Evolutionary conservation across 2,329 filamentous ascomycete genomes (phyloP).

Genomic region (Pestalotiopsis sp.): DNA sequence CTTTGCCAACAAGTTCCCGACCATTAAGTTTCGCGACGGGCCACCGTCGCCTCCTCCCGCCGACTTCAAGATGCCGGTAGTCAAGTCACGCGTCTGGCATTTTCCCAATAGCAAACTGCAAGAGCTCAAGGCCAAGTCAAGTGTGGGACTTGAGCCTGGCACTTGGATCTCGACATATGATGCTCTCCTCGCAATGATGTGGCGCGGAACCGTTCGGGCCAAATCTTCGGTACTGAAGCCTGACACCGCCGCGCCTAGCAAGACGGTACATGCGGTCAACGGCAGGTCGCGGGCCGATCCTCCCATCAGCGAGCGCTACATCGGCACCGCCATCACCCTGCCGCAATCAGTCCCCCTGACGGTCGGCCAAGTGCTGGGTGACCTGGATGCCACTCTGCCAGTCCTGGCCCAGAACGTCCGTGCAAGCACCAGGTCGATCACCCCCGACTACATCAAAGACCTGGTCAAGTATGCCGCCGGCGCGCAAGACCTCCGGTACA

Average conservation of each 20-base stretch:
- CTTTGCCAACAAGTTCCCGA: constrained; percentile 4
- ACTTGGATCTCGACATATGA: constrained; percentile 12
- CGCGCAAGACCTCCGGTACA: background rate
- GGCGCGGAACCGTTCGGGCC: constrained; percentile 6
- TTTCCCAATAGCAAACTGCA: constrained; percentile 11
- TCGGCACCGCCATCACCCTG: constrained; percentile 3
- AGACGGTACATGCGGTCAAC: constrained; percentile 10
- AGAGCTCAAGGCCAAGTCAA: background rate
- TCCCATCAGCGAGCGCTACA: background rate
- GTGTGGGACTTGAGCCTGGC: background rate
- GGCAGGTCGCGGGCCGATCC: background rate
- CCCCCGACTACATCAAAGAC: constrained; percentile 1
- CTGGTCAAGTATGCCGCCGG: constrained; percentile 9
- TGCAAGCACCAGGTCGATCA: background rate
- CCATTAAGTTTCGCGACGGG: constrained; percentile 6
- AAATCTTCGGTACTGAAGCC: constrained; percentile 9
- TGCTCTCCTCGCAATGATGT: constrained; percentile 9
- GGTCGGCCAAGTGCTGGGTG: background rate
- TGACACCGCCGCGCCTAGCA: background rate
- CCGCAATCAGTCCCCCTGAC: background rate
- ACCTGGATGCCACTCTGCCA: background rate
- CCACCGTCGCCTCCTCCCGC: constrained; percentile 8
- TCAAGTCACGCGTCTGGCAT: constrained; percentile 12
- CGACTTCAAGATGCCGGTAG: constrained; percentile 10
- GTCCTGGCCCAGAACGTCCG: background rate